phyloP scores from a whole-genome alignment of 2,329 filamentous ascomycete species.

The Helicocarpus griseus region DNA sequence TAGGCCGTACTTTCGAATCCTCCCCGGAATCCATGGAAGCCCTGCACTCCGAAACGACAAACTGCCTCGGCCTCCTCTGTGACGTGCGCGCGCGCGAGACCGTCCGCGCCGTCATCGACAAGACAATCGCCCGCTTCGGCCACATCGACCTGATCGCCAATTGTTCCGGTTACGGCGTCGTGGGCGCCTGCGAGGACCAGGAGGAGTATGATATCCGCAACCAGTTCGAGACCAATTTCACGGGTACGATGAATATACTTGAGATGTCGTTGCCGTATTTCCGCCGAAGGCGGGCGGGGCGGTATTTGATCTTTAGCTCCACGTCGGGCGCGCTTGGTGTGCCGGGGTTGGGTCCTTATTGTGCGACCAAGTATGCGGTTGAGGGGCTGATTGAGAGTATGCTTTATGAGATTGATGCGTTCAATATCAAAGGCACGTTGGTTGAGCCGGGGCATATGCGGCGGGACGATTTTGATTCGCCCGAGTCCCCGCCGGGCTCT shows the following conservation, averaged over 20 bases:
- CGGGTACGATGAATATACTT: conserved; percentile 88
- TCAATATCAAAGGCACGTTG: conserved; percentile 87
- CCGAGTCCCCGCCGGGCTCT: neutral
- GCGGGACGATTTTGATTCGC: conserved; percentile 55
- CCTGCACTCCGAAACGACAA: conserved; percentile 50
- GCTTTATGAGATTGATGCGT: conserved; percentile 86
- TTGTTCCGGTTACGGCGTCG: conserved; percentile 90
- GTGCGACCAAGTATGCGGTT: conserved; percentile 93
- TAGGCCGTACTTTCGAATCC: conserved; percentile 74
- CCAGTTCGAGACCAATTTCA: conserved; percentile 97
- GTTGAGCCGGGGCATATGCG: conserved; percentile 85
- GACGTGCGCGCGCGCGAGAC: conserved; percentile 78
- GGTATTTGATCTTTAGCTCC: conserved; percentile 91
- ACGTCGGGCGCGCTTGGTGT: conserved; percentile 89
- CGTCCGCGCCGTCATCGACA: conserved; percentile 61
- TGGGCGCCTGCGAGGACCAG: conserved; percentile 92
- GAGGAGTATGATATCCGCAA: conserved; percentile 90
- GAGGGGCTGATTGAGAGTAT: conserved; percentile 94
- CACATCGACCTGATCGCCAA: conserved; percentile 84
- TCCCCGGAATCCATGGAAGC: conserved; percentile 60
- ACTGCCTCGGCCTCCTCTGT: conserved; percentile 70
- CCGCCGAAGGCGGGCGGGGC: conserved; percentile 60
- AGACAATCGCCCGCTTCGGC: conserved; percentile 64
- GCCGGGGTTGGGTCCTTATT: conserved; percentile 85
- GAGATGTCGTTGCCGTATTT: conserved; percentile 84